Evolutionary conservation across 108 stramenopile species (phyloP), one percentile per base, ranked within the genome.

Genomic region (Conticribra guillardii): DNA sequence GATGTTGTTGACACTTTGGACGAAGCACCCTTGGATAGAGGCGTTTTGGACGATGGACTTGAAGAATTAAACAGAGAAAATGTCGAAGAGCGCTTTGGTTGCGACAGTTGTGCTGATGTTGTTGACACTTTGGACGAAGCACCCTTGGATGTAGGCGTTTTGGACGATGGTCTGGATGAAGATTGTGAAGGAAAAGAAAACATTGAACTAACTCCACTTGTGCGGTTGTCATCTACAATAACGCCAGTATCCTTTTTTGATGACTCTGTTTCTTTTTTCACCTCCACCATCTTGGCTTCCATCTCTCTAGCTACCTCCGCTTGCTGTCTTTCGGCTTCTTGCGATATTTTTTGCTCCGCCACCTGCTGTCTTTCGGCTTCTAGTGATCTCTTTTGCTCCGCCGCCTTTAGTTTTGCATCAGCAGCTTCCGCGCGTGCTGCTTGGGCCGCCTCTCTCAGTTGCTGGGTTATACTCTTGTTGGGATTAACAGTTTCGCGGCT

Each of bases 381-480:
- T 2, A 27, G 30, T 22, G 18, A n/a, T 45, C 49, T 15, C 33
- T 64, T 51, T 11, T 47, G 53, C 26, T 58, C 60, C 14, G 48
- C 57, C 30, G 63, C 77, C 66, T 78, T 65, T 51, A 46, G 48
- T 51, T 52, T 76, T 4, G 69, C 74, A 23, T 84, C 69, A 4
- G 63, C 54, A 24, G 69, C 66, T 29, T 72, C 79, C 2, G 18
- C 54, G 14, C 60, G 44, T 33, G 71, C 73, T 8, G 61, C 56
- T 18, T 21, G 50, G 14, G 76, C 72, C 33, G 60, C 60, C 57
- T 74, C 41, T 47, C 65, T 64, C 15, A 74, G 73, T 53, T 67
- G 53, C 46, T 60, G 47, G 2, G 37, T 48, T 60, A 52, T 67
- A 21, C 29, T 59, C 22, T 26, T 34, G n/a, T 22, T 22, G 27